Evolutionary conservation across 2,329 filamentous ascomycete species (phyloP), one percentile per base, ranked within the genome.

Genomic region (Blastomyces gilchristii): DNA sequence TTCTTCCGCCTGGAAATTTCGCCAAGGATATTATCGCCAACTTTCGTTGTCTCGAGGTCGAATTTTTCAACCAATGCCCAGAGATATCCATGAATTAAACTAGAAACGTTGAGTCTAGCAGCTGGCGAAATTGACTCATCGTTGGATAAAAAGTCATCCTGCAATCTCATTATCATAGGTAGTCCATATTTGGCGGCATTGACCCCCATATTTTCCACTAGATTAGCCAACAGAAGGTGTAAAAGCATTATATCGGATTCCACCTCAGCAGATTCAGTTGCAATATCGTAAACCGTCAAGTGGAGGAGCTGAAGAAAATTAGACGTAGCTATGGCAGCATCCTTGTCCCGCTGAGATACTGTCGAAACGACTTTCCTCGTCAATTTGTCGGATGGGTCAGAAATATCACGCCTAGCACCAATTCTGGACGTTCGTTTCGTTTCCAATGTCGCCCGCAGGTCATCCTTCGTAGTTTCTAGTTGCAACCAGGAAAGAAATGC

Each of bases 41-140:
- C 81, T 0, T 81, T 79, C 0, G 88, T 86, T 7, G 81, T 80
- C 62, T 92, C 87, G 65, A 95, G 87, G 56, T 89, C 84, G 66
- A 96, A 92, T 62, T 85, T 87, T 64, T 92, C 87, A 4, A 84
- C 86, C 65, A 97, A 72, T 0, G 85, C 83, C 87, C 89, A 93
- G 64, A 97, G 86, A 74, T 97, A 97, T 9, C 91, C 92, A 71
- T 96, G 90, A 60, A 93, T 90, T 63, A 97, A 78, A 71, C 89
- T 91, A 39, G 89, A 91, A 53, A 95, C 80, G 53, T 90, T 87
- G 49, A 96, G 84, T 71, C 93, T 94, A 39, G 87, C 83, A 52
- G 85, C 74, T 0, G 88, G 85, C 0, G 72, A 70, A 39, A 66
- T 66, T 37, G 74, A 56, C 18, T 67, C 66, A 8, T 71, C 67